phyloP scores from a whole-genome alignment of 768 basidiomycete species.

The Pleurotus tuoliensis region DNA sequence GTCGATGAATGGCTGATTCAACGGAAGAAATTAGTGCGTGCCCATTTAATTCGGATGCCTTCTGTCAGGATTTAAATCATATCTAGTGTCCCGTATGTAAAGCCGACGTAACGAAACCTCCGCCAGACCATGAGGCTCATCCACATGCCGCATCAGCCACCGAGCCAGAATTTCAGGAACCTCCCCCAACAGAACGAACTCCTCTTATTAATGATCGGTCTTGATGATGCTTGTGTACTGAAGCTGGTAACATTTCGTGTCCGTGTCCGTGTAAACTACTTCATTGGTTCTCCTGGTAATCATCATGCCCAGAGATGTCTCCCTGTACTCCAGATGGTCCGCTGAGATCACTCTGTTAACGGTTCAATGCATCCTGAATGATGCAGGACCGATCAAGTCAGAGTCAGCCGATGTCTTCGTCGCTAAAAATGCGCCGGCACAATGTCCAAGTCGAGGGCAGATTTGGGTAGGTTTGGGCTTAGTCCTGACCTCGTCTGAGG shows the following conservation, averaged over 20 bases:
- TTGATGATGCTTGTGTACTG: not conserved
- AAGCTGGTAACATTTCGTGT: not conserved
- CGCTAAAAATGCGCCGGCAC: too few relatives aligned
- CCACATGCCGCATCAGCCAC: conserved; percentile 3
- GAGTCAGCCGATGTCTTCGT: too few relatives aligned
- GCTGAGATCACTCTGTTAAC: not conserved
- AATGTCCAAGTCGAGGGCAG: not conserved
- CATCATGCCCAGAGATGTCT: not conserved
- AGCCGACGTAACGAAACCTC: conserved; percentile 80
- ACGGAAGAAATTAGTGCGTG: conserved; percentile 79
- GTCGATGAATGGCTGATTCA: conserved; percentile 91
- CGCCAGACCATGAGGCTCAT: conserved; percentile 12
- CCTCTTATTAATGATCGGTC: conserved; percentile 9
- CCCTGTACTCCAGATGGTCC: not conserved
- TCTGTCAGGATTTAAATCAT: conserved; percentile 4
- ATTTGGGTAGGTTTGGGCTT: not conserved
- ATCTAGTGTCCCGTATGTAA: conserved; percentile 88
- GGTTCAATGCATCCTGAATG: not conserved
- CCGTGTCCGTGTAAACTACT: not conserved
- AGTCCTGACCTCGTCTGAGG: not conserved
- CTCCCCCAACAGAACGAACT: conserved; percentile 11
- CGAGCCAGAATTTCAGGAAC: conserved; percentile 9
- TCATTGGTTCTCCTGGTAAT: not conserved
- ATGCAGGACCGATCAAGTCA: too few relatives aligned
- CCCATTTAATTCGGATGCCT: not conserved